phyloP scores from a whole-genome alignment of 2,329 filamentous ascomycete genomes.

The Aspergillus clavatus region DNA sequence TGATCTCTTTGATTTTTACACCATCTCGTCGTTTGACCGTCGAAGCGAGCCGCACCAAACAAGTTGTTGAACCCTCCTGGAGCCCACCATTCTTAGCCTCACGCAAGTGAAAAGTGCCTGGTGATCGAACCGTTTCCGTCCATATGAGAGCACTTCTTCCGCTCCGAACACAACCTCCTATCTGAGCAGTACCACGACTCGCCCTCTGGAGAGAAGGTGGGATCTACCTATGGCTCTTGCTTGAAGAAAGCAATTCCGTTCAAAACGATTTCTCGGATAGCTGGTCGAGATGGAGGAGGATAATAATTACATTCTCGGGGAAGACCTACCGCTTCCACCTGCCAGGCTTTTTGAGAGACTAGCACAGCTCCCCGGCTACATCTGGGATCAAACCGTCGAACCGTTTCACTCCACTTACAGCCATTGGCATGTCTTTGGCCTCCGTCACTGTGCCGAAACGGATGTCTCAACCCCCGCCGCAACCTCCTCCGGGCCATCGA shows the following conservation, averaged over 20 bases:
- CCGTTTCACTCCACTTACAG: conserved; percentile 65
- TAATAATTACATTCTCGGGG: conserved; percentile 36
- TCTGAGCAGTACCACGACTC: background rate
- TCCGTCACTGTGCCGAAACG: conserved; percentile 51
- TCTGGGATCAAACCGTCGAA: conserved; percentile 63
- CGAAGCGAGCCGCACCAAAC: background rate
- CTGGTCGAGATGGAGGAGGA: conserved; percentile 33
- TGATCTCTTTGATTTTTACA: background rate
- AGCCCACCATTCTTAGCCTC: conserved; percentile 15
- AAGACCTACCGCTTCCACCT: conserved; percentile 53
- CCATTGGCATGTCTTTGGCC: conserved; percentile 73
- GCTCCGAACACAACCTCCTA: conserved; percentile 8
- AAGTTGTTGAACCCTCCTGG: conserved; percentile 4
- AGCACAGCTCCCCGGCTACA: conserved; percentile 67
- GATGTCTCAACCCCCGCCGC: conserved; percentile 46
- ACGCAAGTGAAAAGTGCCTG: no score
- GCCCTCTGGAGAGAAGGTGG: background rate
- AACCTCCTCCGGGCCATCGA: conserved; percentile 40
- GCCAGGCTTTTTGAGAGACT: conserved; percentile 67
- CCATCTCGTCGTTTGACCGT: background rate
- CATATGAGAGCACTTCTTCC: conserved; percentile 19
- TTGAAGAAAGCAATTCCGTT: conserved; percentile 10
- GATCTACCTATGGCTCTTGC: conserved; percentile 21
- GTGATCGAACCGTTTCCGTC: conserved; percentile 20
- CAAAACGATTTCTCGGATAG: conserved; percentile 12